A percentile compares a stretch with the other conserved stretches of the same genome.
These are phyloP conservation scores for Lithospermum erythrorhizon DNA, from an alignment of 257 asterid genomes.

Conservation along the genomic window DNA sequence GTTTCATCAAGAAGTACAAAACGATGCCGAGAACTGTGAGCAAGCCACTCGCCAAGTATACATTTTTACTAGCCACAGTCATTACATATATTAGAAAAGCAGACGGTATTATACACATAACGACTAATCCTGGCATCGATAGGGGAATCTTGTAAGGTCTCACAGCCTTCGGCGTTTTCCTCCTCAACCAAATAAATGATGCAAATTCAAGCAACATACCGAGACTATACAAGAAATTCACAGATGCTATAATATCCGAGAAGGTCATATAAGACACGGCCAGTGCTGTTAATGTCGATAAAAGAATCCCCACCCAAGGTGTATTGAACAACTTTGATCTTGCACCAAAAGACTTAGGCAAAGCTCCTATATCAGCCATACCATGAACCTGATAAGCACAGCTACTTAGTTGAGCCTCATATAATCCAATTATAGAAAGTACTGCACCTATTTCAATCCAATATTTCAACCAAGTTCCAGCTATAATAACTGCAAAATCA, in stretches of 20 bases:
- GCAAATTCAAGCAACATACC: constrained; percentile 73
- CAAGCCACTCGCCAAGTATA: constrained; percentile 35
- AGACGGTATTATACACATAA: constrained; percentile 58
- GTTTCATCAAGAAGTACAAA: constrained; percentile 54
- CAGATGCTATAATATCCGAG: constrained; percentile 39
- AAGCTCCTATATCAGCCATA: constrained; percentile 44
- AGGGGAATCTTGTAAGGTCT: constrained; percentile 65
- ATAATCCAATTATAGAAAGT: constrained; percentile 44
- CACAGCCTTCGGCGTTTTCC: constrained; percentile 34
- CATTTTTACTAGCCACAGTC: constrained; percentile 42
- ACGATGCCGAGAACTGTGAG: constrained; percentile 41
- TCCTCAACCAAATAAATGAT: constrained; percentile 56
- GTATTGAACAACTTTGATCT: constrained; percentile 57
- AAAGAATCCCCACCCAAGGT: constrained; percentile 61
- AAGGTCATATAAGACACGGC: constrained; percentile 52
- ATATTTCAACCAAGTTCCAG: constrained; percentile 58
- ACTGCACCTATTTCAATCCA: constrained; percentile 73
- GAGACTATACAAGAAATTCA: constrained; percentile 58
- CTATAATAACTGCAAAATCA: constrained; percentile 36
- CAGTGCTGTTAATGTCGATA: constrained; percentile 39
- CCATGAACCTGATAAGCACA: constrained; percentile 48
- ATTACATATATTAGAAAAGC: constrained; percentile 46
- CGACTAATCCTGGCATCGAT: constrained; percentile 21
- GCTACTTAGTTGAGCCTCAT: constrained; percentile 67
- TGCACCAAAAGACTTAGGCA: constrained; percentile 30